Conservation (phyloP, 345 rosid species). For the Cardiospermum halicacabum region DNA sequence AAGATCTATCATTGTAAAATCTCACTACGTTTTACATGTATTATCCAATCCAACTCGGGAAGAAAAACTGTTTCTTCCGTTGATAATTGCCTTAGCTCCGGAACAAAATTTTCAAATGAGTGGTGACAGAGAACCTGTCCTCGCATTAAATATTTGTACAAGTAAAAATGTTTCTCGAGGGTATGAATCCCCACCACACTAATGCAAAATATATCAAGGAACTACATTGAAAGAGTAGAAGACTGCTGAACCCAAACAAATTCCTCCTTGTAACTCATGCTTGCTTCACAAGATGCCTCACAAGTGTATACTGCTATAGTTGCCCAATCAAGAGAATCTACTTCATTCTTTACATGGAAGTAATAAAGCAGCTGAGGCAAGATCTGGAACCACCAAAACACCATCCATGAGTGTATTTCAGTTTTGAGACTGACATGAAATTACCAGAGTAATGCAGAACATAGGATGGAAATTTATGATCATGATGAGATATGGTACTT, state of each 20-base stretch:
- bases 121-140: not conserved
- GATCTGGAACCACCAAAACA: slow-evolving; percentile 38
- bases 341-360: slow-evolving; percentile 59
- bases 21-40: too few relatives aligned
- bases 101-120: not conserved
- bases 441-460: not conserved
- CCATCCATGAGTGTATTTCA: not conserved
- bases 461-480: not conserved
- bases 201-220: not conserved
- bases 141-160: not conserved
- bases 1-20: too few relatives aligned
- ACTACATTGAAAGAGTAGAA: slow-evolving; percentile 18
- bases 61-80: not conserved
- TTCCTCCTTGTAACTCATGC: slow-evolving; percentile 59
- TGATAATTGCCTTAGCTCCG: not conserved
- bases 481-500: not conserved
- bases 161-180: not conserved
- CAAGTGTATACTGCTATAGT: slow-evolving; percentile 71
- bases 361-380: slow-evolving; percentile 78
- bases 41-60: not conserved
- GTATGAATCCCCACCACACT: not conserved
- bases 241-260: slow-evolving; percentile 78
- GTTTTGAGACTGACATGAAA: not conserved
- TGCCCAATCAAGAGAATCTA: slow-evolving; percentile 85
- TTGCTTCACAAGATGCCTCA: slow-evolving; percentile 64